A percentile compares a stretch with the other conserved stretches of the same genome.
Conservation (phyloP, 306 rosid species). For the Rosa persica region DNA sequence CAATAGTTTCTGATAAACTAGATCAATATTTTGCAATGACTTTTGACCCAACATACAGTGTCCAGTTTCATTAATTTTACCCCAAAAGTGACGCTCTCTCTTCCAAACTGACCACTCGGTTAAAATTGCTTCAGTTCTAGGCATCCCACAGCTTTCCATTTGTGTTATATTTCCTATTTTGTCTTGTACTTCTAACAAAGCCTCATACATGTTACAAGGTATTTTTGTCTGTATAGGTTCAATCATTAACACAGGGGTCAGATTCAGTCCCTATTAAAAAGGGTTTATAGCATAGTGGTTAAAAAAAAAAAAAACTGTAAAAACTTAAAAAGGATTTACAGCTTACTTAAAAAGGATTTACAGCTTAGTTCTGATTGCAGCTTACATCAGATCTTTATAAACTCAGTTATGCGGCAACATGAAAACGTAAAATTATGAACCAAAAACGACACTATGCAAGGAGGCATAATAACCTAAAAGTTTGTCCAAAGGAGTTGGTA, state of each 20-base stretch:
- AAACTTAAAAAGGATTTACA: neutral
- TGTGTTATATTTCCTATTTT: neutral
- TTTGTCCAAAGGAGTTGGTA: conserved; percentile 75
- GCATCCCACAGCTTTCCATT: neutral
- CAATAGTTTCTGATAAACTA: neutral
- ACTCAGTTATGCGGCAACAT: neutral
- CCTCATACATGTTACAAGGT: neutral
- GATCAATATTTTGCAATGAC: neutral
- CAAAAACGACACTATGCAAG: neutral
- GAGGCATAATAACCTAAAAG: conserved; percentile 57
- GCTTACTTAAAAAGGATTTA: neutral
- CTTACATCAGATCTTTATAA: conserved; percentile 3
- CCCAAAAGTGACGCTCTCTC: neutral
- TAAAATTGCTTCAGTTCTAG: neutral
- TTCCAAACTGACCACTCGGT: neutral
- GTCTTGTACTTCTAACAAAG: neutral
- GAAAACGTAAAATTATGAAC: neutral
- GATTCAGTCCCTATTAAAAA: neutral
- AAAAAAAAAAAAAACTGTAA: neutral
- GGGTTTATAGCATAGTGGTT: no score
- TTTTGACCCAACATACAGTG: neutral
- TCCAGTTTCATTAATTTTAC: neutral
- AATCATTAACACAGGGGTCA: neutral
- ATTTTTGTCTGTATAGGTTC: neutral
- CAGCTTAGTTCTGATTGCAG: neutral